Evolutionary conservation across 1,284 basidiomycete species (phyloP), one percentile per base, ranked within the genome.

Genomic region (Coniferiporia sulphurascens): DNA sequence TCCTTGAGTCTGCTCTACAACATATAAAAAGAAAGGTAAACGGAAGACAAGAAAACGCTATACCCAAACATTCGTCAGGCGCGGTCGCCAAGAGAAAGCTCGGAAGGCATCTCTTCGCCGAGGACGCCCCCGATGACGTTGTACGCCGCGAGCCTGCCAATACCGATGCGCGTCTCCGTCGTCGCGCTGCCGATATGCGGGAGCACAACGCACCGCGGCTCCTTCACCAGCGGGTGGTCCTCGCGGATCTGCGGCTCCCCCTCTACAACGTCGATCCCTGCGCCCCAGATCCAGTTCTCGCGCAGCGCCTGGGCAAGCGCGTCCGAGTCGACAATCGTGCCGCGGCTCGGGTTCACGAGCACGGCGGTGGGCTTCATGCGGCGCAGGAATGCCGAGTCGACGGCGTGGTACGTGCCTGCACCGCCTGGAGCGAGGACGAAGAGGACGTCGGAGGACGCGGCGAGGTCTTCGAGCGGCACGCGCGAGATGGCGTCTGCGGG

Each of bases 151-250:
- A 91, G 73, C 8, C 79, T 83, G 0, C 87, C 91, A 94, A 97
- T 97, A 2, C 80, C 88, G 45, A 82, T 71, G 56, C 95, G 79
- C 9, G 94, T 92, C 73, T 97, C 91, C 13, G 84, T 78, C 32
- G 95, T 96, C 1, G 91, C 95, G 63, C 90, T 93, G 19, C 85
- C 96, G 59, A 98, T 88, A 68, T 98, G 95, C 0, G 96, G 95
- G 36, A 98, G 67, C 12, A 95, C 78, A 4, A 87, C 78, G 64
- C 90, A 90, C 66, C 83, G 81, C 4, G 86, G 83, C 61, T 93
- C 84, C 65, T 81, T 81, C 41, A 97, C 85, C 45, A 98, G 73
- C 0, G 89, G 87, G 71, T 98, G 93, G 65, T 91, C 86, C 3
- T 76, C 72, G 0, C 73, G 67, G 36, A 98, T 79, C 51, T 89